Conservation (phyloP, 352 stramenopile species). For the Globisporangium polare region DNA sequence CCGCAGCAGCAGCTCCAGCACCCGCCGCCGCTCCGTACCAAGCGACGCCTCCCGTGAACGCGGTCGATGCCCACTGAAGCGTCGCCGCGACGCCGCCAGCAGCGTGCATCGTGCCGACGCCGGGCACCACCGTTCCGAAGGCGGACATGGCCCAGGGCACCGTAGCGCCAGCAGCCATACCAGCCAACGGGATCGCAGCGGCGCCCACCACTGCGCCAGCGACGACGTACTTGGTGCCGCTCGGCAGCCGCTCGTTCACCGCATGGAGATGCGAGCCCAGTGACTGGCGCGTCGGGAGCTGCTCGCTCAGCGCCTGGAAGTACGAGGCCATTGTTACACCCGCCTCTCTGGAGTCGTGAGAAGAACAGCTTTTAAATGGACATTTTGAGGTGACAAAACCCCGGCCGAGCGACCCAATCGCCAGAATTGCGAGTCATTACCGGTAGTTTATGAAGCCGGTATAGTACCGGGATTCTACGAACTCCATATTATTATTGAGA, state of each 20-base stretch:
- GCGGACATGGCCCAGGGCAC: slow-evolving; percentile 4
- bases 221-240: not conserved
- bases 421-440: too few relatives aligned
- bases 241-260: not conserved
- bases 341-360: too few relatives aligned
- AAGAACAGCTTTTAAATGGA: too few relatives aligned
- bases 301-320: not conserved
- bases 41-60: not conserved
- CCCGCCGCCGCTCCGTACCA: not conserved
- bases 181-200: not conserved
- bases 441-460: too few relatives aligned
- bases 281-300: not conserved
- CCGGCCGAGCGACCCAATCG: too few relatives aligned
- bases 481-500: too few relatives aligned
- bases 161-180: not conserved
- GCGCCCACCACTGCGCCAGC: not conserved
- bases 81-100: not conserved
- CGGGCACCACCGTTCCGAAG: not conserved
- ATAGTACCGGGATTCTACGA: too few relatives aligned
- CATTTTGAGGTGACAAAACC: too few relatives aligned
- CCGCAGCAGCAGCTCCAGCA: not conserved
- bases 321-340: not conserved
- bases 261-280: not conserved
- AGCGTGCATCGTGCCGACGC: not conserved
- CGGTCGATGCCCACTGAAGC: not conserved